Conservation (phyloP, 2,329 filamentous ascomycete genomes). For the Thyridium curvatum region DNA sequence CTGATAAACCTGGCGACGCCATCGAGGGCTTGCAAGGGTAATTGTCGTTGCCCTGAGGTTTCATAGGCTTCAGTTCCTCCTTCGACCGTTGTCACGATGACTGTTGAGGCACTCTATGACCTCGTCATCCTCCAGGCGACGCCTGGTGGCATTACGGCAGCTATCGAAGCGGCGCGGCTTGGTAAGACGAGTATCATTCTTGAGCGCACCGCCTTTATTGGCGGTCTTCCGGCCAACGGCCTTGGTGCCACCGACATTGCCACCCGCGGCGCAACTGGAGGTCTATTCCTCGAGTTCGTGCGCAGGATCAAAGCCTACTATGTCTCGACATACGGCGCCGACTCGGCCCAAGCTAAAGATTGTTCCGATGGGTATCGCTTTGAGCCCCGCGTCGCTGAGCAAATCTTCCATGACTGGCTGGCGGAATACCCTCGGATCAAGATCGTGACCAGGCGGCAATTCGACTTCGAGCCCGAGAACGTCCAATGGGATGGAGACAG, state of each 20-base stretch:
- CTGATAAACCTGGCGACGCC: no score
- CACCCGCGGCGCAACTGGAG: constrained; percentile 8
- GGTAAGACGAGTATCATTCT: constrained; percentile 6
- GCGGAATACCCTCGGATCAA: constrained; percentile 4
- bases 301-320: constrained; percentile 10
- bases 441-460: neutral
- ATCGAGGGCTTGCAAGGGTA: no score
- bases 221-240: constrained; percentile 12
- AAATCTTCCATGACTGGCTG: constrained; percentile 10
- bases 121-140: no score
- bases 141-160: neutral
- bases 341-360: constrained; percentile 6
- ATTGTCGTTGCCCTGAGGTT: no score
- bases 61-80: no score
- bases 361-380: constrained; percentile 10
- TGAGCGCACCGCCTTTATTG: constrained; percentile 4
- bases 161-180: constrained; percentile 10
- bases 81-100: no score
- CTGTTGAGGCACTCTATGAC: no score
- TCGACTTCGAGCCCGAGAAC: constrained; percentile 1
- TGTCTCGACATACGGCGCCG: constrained; percentile 1
- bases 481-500: constrained; percentile 3
- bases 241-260: constrained; percentile 14
- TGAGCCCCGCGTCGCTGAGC: constrained; percentile 12
- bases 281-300: constrained; percentile 11